A percentile compares a stretch with the other conserved stretches of the same genome.
Evolutionary conservation across 2,329 filamentous ascomycete genomes (phyloP).

Genomic region (Botryotinia convoluta): DNA sequence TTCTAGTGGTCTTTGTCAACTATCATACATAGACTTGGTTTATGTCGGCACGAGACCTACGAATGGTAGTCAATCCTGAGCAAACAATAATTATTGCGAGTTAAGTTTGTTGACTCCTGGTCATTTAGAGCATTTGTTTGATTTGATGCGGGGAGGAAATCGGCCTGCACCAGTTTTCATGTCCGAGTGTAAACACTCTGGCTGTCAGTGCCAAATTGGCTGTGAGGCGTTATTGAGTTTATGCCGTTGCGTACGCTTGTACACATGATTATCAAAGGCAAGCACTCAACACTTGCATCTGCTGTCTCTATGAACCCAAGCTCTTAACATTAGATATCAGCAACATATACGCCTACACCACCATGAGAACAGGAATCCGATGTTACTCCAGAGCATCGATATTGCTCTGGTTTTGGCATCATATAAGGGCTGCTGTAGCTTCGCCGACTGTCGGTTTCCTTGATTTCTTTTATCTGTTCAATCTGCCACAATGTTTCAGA

Average conservation of each 20-base stretch:
- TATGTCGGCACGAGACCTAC: not conserved
- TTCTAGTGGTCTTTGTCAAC: not conserved
- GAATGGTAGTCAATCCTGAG: not conserved
- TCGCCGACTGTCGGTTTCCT: not conserved
- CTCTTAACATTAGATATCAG: not conserved
- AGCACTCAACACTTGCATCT: not conserved
- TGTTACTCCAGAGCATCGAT: not conserved
- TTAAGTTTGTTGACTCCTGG: not conserved
- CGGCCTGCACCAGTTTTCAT: not conserved
- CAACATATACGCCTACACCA: not conserved
- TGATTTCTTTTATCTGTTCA: not conserved
- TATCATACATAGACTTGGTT: not conserved
- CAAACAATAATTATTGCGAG: not conserved
- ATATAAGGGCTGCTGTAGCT: not conserved
- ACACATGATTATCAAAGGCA: not conserved
- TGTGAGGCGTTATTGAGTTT: not conserved
- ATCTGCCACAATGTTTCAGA: not conserved
- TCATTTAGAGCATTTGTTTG: not conserved
- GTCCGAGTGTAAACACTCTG: not conserved
- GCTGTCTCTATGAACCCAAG: not conserved
- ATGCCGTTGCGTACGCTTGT: not conserved
- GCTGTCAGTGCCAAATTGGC: not conserved
- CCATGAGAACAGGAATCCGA: not conserved
- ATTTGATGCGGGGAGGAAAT: not conserved
- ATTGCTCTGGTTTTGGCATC: not conserved